phyloP scores from a whole-genome alignment of 345 rosid genomes.

The Raphanus sativus region DNA sequence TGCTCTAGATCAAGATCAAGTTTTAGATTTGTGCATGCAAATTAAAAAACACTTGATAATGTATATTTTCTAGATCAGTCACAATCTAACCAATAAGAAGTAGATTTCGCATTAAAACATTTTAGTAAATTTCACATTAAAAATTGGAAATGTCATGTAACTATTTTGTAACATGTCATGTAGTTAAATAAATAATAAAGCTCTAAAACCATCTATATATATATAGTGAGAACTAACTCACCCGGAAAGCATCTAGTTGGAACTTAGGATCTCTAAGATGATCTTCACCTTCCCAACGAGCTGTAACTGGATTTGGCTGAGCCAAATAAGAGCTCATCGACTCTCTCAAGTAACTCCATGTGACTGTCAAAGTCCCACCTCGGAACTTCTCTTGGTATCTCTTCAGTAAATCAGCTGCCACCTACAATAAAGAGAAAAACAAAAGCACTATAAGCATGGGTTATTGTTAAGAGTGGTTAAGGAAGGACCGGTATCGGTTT shows the following conservation, averaged over 20 bases:
- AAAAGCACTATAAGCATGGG: background rate
- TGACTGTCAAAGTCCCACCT: slow-evolving; percentile 92
- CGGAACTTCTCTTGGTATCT: slow-evolving; percentile 85
- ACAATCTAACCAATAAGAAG: no score
- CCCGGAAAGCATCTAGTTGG: slow-evolving; percentile 96
- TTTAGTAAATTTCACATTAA: no score
- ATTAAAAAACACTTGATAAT: no score
- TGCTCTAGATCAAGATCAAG: no score
- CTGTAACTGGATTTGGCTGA: slow-evolving; percentile 95
- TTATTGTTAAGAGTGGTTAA: no score
- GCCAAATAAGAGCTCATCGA: slow-evolving; percentile 89
- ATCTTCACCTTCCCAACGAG: slow-evolving; percentile 91
- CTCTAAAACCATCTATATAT: background rate
- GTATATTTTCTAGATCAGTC: no score
- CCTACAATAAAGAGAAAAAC: slow-evolving; percentile 47
- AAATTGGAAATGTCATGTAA: no score
- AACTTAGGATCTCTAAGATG: slow-evolving; percentile 92
- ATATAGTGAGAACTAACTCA: slow-evolving; percentile 40
- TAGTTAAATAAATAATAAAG: no score
- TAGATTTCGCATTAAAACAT: no score
- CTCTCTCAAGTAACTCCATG: slow-evolving; percentile 94
- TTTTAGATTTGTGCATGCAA: no score
- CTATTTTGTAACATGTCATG: no score
- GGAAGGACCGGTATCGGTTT: no score
- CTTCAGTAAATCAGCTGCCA: slow-evolving; percentile 89